These are phyloP conservation scores for Mrakia blollopis DNA, from an alignment of 768 basidiomycete species.

Conservation along the genomic window DNA sequence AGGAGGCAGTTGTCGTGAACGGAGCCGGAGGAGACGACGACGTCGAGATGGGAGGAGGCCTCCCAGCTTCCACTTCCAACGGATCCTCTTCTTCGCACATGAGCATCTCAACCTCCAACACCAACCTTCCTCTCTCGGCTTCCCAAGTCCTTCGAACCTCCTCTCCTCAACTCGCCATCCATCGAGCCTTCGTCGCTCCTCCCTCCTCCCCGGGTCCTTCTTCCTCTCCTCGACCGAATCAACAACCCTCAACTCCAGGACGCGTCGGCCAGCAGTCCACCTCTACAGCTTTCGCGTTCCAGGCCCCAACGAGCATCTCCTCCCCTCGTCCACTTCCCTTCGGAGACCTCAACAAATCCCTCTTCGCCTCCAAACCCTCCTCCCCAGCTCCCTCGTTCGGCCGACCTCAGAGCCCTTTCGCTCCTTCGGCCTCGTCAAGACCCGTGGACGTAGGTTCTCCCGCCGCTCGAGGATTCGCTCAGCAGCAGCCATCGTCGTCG, in stretches of 20 bases:
- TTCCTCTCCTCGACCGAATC: not conserved
- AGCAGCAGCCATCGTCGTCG: not conserved
- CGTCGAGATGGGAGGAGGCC: conserved; percentile 13
- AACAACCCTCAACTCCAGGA: not conserved
- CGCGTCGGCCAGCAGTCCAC: not conserved
- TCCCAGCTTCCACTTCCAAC: not conserved
- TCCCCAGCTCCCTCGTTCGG: conserved; percentile 13
- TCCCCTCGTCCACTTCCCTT: conserved; percentile 16
- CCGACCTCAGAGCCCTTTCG: conserved; percentile 2
- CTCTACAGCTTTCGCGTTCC: not conserved
- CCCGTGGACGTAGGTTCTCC: not conserved
- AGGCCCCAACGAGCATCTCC: not conserved
- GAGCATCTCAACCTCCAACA: not conserved
- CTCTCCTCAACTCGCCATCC: conserved; percentile 27
- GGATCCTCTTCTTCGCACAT: not conserved
- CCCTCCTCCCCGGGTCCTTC: not conserved
- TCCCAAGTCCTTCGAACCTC: conserved; percentile 27
- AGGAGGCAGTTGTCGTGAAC: not conserved
- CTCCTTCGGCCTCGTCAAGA: not conserved
- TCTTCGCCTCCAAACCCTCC: conserved; percentile 14
- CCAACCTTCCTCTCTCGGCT: conserved; percentile 26
- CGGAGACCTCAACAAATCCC: conserved; percentile 21
- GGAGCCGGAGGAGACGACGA: not conserved
- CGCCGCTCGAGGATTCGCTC: not conserved
- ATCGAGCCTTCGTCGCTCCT: conserved; percentile 23